A percentile compares a stretch with the other conserved stretches of the same genome.
Evolutionary conservation across 2,329 filamentous ascomycete species (phyloP).

Genomic region (Neoscytalidium dimidiatum): DNA sequence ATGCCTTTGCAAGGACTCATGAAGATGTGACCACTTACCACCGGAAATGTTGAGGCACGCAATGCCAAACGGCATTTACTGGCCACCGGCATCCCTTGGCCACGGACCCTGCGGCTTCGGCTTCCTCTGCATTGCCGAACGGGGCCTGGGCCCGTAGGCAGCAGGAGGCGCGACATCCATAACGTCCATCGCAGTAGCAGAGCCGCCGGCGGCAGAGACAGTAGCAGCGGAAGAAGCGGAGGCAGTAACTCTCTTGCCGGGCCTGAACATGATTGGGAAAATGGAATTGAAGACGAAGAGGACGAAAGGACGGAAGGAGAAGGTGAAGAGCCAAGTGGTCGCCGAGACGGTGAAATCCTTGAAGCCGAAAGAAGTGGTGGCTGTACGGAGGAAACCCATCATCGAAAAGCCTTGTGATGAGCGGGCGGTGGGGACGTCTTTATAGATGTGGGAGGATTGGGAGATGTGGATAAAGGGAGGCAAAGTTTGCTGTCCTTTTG

Average conservation of each 20-base stretch:
- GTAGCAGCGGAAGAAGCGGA: not conserved
- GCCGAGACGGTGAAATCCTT: not conserved
- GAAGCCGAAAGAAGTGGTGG: slow-evolving; percentile 5
- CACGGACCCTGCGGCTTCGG: slow-evolving; percentile 7
- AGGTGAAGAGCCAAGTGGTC: slow-evolving; percentile 5
- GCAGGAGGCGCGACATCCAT: not conserved
- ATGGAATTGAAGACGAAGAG: slow-evolving; percentile 13
- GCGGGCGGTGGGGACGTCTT: not conserved
- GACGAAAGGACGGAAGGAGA: slow-evolving; percentile 12
- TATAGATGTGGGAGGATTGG: not conserved
- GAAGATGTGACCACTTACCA: not conserved
- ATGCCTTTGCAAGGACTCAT: not conserved
- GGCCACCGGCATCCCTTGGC: slow-evolving; percentile 9
- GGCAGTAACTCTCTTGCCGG: not conserved
- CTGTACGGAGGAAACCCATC: slow-evolving; percentile 8
- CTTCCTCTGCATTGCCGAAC: slow-evolving; percentile 1
- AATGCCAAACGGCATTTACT: not conserved
- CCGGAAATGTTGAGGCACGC: not conserved
- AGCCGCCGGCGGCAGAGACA: slow-evolving; percentile 1
- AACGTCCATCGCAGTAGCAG: not conserved
- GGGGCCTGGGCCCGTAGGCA: not conserved
- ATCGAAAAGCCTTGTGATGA: not conserved
- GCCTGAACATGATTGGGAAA: slow-evolving; percentile 12
- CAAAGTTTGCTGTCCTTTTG: slow-evolving; percentile 7
- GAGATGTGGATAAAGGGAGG: not conserved